A percentile compares a stretch with the other conserved stretches of the same genome.
These are phyloP conservation scores for Lodderomyces pseudojiufengensis DNA, from an alignment of 1,139 yeast species.

Conservation along the genomic window DNA sequence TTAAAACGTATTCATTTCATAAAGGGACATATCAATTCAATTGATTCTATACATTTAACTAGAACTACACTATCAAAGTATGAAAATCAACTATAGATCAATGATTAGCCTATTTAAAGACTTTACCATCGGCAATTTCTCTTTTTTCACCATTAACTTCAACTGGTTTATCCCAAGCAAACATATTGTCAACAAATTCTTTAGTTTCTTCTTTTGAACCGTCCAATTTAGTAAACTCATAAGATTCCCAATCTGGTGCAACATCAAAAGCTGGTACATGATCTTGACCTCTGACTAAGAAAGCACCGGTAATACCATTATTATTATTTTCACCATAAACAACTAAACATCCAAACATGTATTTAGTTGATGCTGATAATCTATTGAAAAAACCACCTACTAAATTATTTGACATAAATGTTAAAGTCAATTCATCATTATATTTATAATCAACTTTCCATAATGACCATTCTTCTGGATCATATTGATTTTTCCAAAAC, in stretches of 20 bases:
- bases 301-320: constrained; percentile 96
- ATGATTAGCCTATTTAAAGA: constrained; percentile 32
- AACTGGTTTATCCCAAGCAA: constrained; percentile 53
- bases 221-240: constrained; percentile 43
- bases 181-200: constrained; percentile 46
- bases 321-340: constrained; percentile 98
- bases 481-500: constrained; percentile 92
- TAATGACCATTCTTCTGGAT: constrained; percentile 90
- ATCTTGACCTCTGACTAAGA: constrained; percentile 95
- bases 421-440: constrained; percentile 94
- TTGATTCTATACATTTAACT: no score
- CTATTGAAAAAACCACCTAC: constrained; percentile 99
- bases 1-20: no score
- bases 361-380: constrained; percentile 86
- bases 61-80: no score
- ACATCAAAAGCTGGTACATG: constrained; percentile 88
- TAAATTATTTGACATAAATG: constrained; percentile 98
- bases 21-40: no score
- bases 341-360: constrained; percentile 88
- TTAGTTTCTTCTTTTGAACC: constrained; percentile 33
- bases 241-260: constrained; percentile 98
- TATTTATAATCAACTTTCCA: constrained; percentile 97
- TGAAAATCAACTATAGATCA: no score
- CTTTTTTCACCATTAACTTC: constrained; percentile 40
- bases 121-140: constrained; percentile 53